phyloP scores from a whole-genome alignment of 1,139 yeast species.

The Eremothecium gossypii region DNA sequence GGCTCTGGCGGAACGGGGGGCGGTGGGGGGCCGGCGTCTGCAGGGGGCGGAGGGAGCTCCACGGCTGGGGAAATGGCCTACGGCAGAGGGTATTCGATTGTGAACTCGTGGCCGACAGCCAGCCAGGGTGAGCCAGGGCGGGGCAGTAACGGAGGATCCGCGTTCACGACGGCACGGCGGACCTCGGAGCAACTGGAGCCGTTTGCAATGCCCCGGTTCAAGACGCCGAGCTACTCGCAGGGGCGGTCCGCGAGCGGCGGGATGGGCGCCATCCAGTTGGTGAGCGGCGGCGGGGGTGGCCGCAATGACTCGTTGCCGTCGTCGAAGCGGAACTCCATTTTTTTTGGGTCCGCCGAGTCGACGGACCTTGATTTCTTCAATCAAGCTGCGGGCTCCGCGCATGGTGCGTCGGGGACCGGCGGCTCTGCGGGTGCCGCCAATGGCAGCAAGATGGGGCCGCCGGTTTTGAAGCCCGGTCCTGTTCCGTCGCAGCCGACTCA shows the following conservation, averaged over 20 bases:
- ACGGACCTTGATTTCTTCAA: conserved; percentile 19
- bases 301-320: conserved; percentile 13
- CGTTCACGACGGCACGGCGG: conserved; percentile 25
- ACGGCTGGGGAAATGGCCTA: conserved; percentile 9
- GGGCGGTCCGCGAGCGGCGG: conserved; percentile 1
- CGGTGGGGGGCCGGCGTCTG: conserved; percentile 1
- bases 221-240: conserved; percentile 27
- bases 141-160: conserved; percentile 6
- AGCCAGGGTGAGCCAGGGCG: conserved; percentile 6
- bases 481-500: conserved; percentile 5
- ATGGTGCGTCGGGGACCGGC: not conserved
- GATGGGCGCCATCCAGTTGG: not conserved
- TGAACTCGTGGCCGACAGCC: conserved; percentile 26
- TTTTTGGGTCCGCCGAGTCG: conserved; percentile 15
- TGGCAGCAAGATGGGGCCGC: conserved; percentile 13
- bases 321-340: conserved; percentile 20
- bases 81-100: conserved; percentile 33
- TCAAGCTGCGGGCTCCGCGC: conserved; percentile 3
- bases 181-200: conserved; percentile 41
- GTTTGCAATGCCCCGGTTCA: conserved; percentile 31
- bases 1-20: conserved; percentile 8
- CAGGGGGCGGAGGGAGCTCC: not conserved
- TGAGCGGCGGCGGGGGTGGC: conserved; percentile 4
- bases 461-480: conserved; percentile 8
- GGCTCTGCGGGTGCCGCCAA: conserved; percentile 11